Conservation (phyloP, 106 monocot genomes). For the Triglochin maritima region DNA sequence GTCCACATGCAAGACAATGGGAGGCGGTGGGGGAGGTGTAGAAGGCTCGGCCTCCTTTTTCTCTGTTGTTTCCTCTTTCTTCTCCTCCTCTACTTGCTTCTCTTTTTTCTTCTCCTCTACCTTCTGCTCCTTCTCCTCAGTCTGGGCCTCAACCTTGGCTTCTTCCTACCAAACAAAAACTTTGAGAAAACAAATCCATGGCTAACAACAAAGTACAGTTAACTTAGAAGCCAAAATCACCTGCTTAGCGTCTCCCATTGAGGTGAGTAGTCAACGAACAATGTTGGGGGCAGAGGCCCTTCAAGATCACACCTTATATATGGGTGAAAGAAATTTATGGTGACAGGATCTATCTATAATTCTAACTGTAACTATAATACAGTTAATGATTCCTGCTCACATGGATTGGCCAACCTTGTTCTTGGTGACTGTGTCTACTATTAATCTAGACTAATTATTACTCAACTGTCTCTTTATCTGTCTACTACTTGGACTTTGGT, state of each 20-base stretch:
- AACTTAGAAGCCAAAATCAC: neutral
- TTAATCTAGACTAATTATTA: neutral
- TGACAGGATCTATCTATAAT: neutral
- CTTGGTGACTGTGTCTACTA: neutral
- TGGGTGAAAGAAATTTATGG: neutral
- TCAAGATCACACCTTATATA: slow-evolving; percentile 1
- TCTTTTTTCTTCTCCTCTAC: slow-evolving; percentile 9
- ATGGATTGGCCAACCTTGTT: neutral
- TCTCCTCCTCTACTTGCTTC: slow-evolving; percentile 32
- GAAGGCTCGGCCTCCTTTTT: neutral
- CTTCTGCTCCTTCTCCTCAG: slow-evolving; percentile 19
- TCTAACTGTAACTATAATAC: neutral
- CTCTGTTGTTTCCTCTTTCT: slow-evolving; percentile 29
- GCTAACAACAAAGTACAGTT: too few species aligned
- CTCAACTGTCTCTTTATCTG: neutral
- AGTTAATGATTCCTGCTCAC: slow-evolving; percentile 2
- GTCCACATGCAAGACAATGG: slow-evolving; percentile 39
- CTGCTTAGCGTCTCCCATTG: slow-evolving; percentile 6
- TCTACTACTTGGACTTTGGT: neutral
- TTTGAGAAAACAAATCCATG: too few species aligned
- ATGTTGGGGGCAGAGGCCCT: neutral
- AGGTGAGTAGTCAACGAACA: neutral
- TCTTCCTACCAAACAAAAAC: slow-evolving; percentile 35
- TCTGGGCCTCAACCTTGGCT: slow-evolving; percentile 23
- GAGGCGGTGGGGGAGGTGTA: slow-evolving; percentile 38